These are phyloP conservation scores for Boletus reticuloceps DNA, from an alignment of 768 basidiomycete genomes.

Conservation along the genomic window DNA sequence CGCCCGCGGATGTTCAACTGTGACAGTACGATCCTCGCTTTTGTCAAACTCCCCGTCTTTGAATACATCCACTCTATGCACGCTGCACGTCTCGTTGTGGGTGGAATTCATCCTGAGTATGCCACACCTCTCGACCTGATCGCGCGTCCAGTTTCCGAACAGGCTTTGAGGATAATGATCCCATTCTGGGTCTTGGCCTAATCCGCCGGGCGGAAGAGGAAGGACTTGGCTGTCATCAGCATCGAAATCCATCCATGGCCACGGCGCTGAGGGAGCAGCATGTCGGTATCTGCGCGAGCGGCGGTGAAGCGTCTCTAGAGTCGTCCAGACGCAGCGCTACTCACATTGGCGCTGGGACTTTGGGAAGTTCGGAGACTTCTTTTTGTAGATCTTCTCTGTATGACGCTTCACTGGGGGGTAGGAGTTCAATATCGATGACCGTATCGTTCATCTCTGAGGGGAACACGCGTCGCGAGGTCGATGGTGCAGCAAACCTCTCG, in stretches of 20 bases:
- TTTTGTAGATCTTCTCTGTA: conserved; percentile 7
- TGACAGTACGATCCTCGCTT: neutral
- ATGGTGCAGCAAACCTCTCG: no score
- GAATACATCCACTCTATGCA: conserved; percentile 27
- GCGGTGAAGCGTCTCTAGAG: neutral
- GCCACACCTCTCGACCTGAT: conserved; percentile 29
- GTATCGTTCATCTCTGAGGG: conserved; percentile 12
- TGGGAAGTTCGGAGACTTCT: conserved; percentile 13
- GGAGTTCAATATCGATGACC: conserved; percentile 8
- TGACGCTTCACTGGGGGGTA: neutral
- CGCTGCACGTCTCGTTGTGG: conserved; percentile 5
- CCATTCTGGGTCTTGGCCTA: conserved; percentile 20
- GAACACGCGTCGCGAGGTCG: neutral
- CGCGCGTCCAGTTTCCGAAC: conserved; percentile 36
- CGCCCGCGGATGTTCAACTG: conserved; percentile 14
- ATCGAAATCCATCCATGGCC: conserved; percentile 43
- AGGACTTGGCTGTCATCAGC: conserved; percentile 19
- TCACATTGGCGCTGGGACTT: conserved; percentile 28
- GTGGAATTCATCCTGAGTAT: conserved; percentile 17
- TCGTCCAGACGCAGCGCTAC: neutral
- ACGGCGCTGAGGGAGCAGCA: conserved; percentile 40
- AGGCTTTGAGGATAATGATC: conserved; percentile 28
- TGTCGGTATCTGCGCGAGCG: conserved; percentile 32
- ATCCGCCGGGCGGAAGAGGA: conserved; percentile 12
- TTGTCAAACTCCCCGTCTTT: conserved; percentile 16